Base-by-base conservation (phyloP, 2,329 filamentous ascomycete species). In the Cladosporium austrohemisphaericum region DNA sequence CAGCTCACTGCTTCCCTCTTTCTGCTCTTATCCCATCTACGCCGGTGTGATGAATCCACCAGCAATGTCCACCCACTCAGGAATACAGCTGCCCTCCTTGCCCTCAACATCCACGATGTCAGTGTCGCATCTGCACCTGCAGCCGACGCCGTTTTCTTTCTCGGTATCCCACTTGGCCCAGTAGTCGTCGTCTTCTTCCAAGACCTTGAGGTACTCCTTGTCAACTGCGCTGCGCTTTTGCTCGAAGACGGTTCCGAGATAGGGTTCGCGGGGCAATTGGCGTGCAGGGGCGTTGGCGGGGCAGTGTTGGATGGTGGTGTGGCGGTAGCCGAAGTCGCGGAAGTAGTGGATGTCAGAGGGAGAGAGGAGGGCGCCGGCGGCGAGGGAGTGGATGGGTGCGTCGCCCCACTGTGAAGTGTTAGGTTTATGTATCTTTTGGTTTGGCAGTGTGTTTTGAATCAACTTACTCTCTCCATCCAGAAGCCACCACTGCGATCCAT, bases 301-400 rank as follows among this genome's bases (percentile, higher is more conserved):
- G 64, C 93, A 98, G 70, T 98, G 93, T 71, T 97, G 92, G 65
- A 98, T 98, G 3, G 93, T 98, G 5, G 93, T 98, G 71, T 98
- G 93, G 64, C 93, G 83, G 73, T 98, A 98, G 49, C 93, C 93
- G 71, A 97, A 92, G 68, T 98, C 93, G 60, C 93, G 89, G 84
- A 98, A 98, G 74, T 98, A 98, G 71, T 98, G 93, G 53, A 98
- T 88, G 64, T 98, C 90, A 48, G 77, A 76, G 38, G 87, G 83
- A 2, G 82, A 78, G 25, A 98, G 79, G 13, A 98, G 83, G 26
- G 86, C 87, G 59, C 93, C 93, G 20, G 93, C 92, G 22, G 93
- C 93, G 44, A 98, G 85, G 29, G 93, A 98, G 73, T 98, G 93
- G 60, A 98, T 96, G 11, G 93, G 93, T 51, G 93, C 93, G 71